Percentiles rank a stretch among this genome's conserved stretches.
phyloP scores from a whole-genome alignment of 2,329 filamentous ascomycete genomes.

The Didymella glomerata region DNA sequence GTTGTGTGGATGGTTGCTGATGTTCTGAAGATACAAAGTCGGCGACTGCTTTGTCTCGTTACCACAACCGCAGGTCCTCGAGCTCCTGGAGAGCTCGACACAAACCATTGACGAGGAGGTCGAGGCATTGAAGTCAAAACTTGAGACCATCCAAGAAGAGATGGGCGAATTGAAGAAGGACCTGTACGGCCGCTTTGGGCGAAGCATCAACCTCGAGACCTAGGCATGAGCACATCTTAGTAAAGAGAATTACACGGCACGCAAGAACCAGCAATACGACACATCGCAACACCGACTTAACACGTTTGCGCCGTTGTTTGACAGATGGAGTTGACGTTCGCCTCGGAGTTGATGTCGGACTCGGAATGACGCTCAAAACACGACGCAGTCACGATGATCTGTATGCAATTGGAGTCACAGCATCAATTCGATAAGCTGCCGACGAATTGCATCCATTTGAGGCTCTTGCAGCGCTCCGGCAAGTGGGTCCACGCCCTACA shows the following conservation, averaged over 20 bases:
- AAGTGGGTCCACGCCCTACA: slow-evolving; percentile 24
- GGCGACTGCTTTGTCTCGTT: slow-evolving; percentile 95
- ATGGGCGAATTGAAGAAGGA: slow-evolving; percentile 91
- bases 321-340: slow-evolving; percentile 2
- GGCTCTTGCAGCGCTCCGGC: slow-evolving; percentile 14
- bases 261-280: slow-evolving; percentile 6
- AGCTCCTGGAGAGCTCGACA: slow-evolving; percentile 77
- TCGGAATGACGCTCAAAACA: slow-evolving; percentile 12
- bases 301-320: neutral
- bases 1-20: neutral
- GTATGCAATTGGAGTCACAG: slow-evolving; percentile 13
- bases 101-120: slow-evolving; percentile 81
- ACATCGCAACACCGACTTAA: neutral
- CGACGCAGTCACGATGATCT: neutral
- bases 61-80: slow-evolving; percentile 83
- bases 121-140: slow-evolving; percentile 75
- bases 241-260: neutral
- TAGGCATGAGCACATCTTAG: slow-evolving; percentile 47
- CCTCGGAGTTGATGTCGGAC: slow-evolving; percentile 21
- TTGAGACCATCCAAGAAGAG: slow-evolving; percentile 79
- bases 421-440: slow-evolving; percentile 4
- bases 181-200: slow-evolving; percentile 92
- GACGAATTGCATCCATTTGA: slow-evolving; percentile 12
- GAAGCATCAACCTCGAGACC: slow-evolving; percentile 95
- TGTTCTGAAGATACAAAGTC: slow-evolving; percentile 80